Base-by-base conservation (phyloP, 140 eudicot genomes). In the Cichorium intybus region DNA sequence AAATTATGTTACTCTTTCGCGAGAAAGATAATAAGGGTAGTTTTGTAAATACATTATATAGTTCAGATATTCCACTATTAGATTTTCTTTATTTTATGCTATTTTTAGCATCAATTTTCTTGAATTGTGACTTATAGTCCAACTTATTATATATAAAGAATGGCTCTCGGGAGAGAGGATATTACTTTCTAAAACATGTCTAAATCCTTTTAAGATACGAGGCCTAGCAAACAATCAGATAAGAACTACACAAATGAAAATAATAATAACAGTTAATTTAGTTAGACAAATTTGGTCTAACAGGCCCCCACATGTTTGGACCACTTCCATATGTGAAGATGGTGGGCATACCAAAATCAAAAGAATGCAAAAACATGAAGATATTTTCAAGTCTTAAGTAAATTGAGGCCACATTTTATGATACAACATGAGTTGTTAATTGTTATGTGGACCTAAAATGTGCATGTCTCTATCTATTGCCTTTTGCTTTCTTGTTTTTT, bases 361-460 rank as follows among this genome's bases (percentile, higher is more conserved):
- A n/a, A 71, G 52, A 57, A 22, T 27, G 78, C 57, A 68, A 57
- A 22, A 67, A 48, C 60, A 41, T 26, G 54, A 43, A 82, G 84
- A 85, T 85, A 82, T 85, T 74, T 35, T 49, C 18, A 55, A 68
- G 35, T 34, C 1, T 8, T 3, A 41, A 62, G 71, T 74, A 33
- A 76, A 62, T 76, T 52, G 12, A 53, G 65, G 77, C 93, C 88
- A 85, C 81, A 85, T 16, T 17, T 60, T 62, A 24, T 2, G 48
- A 37, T 41, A 63, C 54, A 76, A 75, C 16, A 69, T 79, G 77
- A 75, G 79, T 85, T 68, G 82, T 72, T 62, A 75, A 77, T 85
- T 68, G 82, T 72, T 62, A 24, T 56, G 76, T 69, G 90, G 84
- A 65, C 87, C 80, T 62, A 73, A 78, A 64, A 28, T 67, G 64